Evolutionary conservation across 306 rosid species (phyloP).

Genomic region (Cyamopsis tetragonoloba): DNA sequence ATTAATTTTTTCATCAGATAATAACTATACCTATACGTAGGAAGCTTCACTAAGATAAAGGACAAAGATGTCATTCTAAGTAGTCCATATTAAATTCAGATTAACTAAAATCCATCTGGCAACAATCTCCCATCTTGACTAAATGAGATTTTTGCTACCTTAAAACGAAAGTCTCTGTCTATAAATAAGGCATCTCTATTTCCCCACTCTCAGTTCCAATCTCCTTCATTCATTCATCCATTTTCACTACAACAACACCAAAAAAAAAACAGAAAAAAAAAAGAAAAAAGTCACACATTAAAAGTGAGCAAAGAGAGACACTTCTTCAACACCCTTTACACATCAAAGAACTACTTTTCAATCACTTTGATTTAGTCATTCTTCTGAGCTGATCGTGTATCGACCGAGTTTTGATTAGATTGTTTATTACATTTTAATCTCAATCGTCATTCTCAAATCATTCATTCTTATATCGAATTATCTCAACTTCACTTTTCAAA

Average conservation of each 20-base stretch:
- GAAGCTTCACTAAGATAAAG: slow-evolving; percentile 26
- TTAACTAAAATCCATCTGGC: slow-evolving; percentile 51
- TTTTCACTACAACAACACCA: slow-evolving; percentile 19
- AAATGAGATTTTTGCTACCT: slow-evolving; percentile 15
- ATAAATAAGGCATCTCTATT: slow-evolving; percentile 43
- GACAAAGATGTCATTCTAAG: slow-evolving; percentile 27
- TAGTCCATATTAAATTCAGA: slow-evolving; percentile 1
- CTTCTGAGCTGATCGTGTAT: too few species aligned
- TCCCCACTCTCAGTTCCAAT: slow-evolving; percentile 29
- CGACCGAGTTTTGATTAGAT: too few species aligned
- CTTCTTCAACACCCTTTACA: slow-evolving; percentile 22
- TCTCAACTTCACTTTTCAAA: too few species aligned
- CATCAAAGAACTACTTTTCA: neutral
- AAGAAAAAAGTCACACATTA: neutral
- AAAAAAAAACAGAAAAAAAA: too few species aligned
- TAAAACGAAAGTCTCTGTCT: slow-evolving; percentile 38
- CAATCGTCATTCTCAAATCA: too few species aligned
- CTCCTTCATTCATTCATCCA: slow-evolving; percentile 28
- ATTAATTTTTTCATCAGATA: neutral
- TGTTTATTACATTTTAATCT: too few species aligned
- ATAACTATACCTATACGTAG: neutral
- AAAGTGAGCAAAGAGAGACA: slow-evolving; percentile 10
- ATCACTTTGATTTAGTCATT: slow-evolving; percentile 10
- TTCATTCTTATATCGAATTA: too few species aligned
- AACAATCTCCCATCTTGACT: slow-evolving; percentile 41